Base-by-base conservation (phyloP, 2,329 filamentous ascomycete species). In the Fusarium liriodendri region DNA sequence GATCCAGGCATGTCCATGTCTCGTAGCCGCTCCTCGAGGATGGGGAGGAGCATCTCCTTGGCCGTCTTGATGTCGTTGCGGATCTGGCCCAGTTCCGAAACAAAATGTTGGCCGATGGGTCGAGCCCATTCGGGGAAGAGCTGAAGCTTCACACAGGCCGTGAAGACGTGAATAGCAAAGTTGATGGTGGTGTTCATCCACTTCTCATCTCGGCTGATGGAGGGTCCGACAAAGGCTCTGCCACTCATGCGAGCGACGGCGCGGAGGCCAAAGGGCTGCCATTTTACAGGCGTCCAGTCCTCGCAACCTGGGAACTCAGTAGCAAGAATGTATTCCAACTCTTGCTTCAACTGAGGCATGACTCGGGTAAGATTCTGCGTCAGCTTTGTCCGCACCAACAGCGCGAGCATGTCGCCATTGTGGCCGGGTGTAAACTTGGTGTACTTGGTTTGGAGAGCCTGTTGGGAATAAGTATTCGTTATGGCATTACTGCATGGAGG, bases 281-380 rank as follows among this genome's bases (percentile, higher is more conserved):
- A 84, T 72, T 85, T 86, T 60, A 89, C 84, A 0, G 87, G 77
- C 1, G 86, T 89, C 89, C 89, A 90, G 69, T 90, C 88, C 64
- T 85, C 80, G 71, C 86, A 88, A 18, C 82, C 78, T 6, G 87
- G 86, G 45, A 89, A 87, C 75, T 88, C 87, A 2, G 84, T 83
- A 13, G 81, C 82, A 7, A 86, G 70, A 29, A 87, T 83, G 68
- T 83, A 80, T 67, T 88, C 85, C 22, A 88, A 79, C 74, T 88
- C 87, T 27, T 82, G 79, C 65, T 85, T 87, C 25, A 88, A 81
- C 64, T 82, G 82, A 6, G 87, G 85, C 2, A 85, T 79, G 58
- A 88, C 82, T 22, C 84, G 82, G 2, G 83, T 83, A 3, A 88
- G 79, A 60, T 88, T 87, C 62, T 87, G 85, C 1, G 85, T 85